Evolutionary conservation across 2,329 filamentous ascomycete genomes (phyloP).

Genomic region (Byssochlamys sp.): DNA sequence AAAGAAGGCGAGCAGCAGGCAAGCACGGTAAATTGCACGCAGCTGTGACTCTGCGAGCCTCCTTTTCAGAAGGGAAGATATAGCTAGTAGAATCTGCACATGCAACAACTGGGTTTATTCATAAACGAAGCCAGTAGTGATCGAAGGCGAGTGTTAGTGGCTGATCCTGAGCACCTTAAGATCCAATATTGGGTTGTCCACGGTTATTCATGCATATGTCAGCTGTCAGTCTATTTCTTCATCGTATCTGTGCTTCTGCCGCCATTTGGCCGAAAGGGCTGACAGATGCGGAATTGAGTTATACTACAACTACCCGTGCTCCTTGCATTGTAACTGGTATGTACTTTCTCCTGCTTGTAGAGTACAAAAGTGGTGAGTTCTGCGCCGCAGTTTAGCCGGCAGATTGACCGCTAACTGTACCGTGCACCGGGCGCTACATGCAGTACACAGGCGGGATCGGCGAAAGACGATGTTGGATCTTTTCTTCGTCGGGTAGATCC

Average conservation of each 20-base stretch:
- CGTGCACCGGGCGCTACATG: not conserved
- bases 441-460: not conserved
- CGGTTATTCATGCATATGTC: not conserved
- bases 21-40: not conserved
- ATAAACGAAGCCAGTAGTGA: not conserved
- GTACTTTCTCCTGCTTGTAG: not conserved
- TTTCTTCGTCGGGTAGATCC: not conserved
- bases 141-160: not conserved
- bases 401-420: not conserved
- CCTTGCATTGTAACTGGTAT: not conserved
- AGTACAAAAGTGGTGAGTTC: not conserved
- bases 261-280: no score
- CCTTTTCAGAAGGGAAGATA: not conserved
- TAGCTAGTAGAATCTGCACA: not conserved
- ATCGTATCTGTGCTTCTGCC: not conserved
- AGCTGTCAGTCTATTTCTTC: not conserved
- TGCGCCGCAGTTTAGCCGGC: not conserved
- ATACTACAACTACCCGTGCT: not conserved
- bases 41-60: not conserved
- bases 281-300: no score
- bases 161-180: not conserved
- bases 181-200: not conserved
- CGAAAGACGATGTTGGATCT: not conserved
- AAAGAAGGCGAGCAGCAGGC: not conserved
- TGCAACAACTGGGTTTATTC: not conserved